Evolutionary conservation across 345 rosid species (phyloP).

Genomic region (Sonneratia caseolaris): DNA sequence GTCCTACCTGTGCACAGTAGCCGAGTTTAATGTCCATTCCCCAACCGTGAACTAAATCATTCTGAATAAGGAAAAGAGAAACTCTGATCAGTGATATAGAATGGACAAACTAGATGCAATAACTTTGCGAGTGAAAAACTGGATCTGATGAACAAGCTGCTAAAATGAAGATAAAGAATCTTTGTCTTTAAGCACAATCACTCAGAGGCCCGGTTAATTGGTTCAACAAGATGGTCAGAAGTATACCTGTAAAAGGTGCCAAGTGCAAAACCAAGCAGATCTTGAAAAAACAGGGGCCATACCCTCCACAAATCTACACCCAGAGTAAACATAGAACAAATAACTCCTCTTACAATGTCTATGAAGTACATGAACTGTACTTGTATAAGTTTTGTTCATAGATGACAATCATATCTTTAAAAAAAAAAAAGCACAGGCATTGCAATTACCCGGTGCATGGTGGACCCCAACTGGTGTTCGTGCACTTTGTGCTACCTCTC

Average conservation of each 20-base stretch:
- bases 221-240: neutral
- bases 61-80: conserved; percentile 32
- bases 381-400: too few species aligned
- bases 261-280: conserved; percentile 96
- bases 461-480: conserved; percentile 80
- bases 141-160: too few species aligned
- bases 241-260: conserved; percentile 96
- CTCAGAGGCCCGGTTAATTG: neutral
- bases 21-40: conserved; percentile 99
- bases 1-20: conserved; percentile 85
- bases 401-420: too few species aligned
- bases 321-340: neutral
- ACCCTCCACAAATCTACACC: conserved; percentile 85
- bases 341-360: neutral
- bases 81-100: conserved; percentile 1
- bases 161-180: neutral
- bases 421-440: neutral
- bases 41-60: conserved; percentile 97
- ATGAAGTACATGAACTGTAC: neutral
- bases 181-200: neutral
- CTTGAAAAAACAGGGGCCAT: conserved; percentile 99
- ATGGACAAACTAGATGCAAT: neutral
- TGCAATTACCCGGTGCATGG: conserved; percentile 86
- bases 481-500: conserved; percentile 82
- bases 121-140: neutral